Conservation (phyloP, 2,329 filamentous ascomycete genomes). For the Pseudopithomyces chartarum region DNA sequence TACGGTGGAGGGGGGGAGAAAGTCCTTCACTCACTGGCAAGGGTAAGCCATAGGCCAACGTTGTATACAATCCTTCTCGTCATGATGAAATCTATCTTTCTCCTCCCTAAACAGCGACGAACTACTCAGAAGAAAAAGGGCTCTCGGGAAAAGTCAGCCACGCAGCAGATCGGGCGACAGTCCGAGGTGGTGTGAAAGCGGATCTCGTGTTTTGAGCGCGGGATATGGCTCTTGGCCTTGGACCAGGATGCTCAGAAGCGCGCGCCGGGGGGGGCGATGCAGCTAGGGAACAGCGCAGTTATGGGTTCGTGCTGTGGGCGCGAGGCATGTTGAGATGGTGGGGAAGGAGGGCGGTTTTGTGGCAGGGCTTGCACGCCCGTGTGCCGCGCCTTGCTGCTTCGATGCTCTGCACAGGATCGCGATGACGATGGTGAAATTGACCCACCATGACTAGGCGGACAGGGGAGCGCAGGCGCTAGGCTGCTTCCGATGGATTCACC, state of each 20-base stretch:
- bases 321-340: slow-evolving; percentile 7
- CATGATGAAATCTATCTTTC: slow-evolving; percentile 43
- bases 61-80: slow-evolving; percentile 56
- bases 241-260: not conserved
- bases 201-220: slow-evolving; percentile 4
- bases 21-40: slow-evolving; percentile 43
- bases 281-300: not conserved
- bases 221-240: slow-evolving; percentile 6
- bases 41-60: slow-evolving; percentile 53
- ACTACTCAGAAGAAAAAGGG: not conserved
- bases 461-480: not conserved
- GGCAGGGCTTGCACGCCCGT: not conserved
- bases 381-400: slow-evolving; percentile 2
- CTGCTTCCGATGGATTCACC: slow-evolving; percentile 14
- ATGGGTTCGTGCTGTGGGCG: not conserved
- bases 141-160: not conserved
- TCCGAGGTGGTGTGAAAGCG: slow-evolving; percentile 7
- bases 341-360: not conserved
- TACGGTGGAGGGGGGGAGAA: slow-evolving; percentile 6
- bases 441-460: slow-evolving; percentile 1
- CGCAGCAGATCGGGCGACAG: not conserved
- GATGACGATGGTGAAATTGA: slow-evolving; percentile 16
- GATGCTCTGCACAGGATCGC: slow-evolving; percentile 9
- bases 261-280: slow-evolving; percentile 1
- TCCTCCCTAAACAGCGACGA: not conserved